Base-by-base conservation (phyloP, 371 early-diverging fungal species). In the Mucor piriformis region DNA sequence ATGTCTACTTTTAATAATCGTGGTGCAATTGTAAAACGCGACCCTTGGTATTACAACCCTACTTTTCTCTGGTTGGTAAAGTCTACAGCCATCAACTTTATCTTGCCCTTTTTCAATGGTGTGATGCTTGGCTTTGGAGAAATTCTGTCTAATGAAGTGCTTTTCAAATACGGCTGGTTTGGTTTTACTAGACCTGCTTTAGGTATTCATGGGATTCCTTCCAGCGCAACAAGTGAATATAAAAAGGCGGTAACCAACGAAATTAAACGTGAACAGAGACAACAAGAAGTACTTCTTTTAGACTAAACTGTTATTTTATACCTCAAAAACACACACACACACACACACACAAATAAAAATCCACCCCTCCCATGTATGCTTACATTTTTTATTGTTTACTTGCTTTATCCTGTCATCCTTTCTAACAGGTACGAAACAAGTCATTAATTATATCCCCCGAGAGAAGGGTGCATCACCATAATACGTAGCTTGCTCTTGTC, bases 111-210 rank as follows among this genome's bases (percentile, higher is more conserved):
- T 57, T 76, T 92, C 57, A 88, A 87, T 25, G 92, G 92, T 25
- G 86, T 91, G 47, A 90, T 92, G 86, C 74, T 89, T 29, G 92
- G 92, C 15, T 86, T 92, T 76, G 92, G 92, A 50, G 92, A 92
- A 70, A 91, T 92, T 29, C 81, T 89, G 50, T 90, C 92, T 23
- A 90, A 92, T 70, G 92, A 92, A 63, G 61, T 88, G 16, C 78
- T 89, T 21, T 90, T 83, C 66, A 83, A 85, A 48, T 89, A 83
- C 79, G 92, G 92, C 2, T 92, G 92, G 92, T 81, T 81, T 61
- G 81, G 78, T 51, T 72, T 68, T 42, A 56, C 66, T 29, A 59
- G 69, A 37, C 65, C 72, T 11, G 60, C 68, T 13, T 53, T 79
- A 8, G 75, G 73, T 5, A 37, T 79, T 20, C 57, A 69, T 12